phyloP scores from a whole-genome alignment of 1,284 basidiomycete genomes.

The Mrakiaceae sp. region DNA sequence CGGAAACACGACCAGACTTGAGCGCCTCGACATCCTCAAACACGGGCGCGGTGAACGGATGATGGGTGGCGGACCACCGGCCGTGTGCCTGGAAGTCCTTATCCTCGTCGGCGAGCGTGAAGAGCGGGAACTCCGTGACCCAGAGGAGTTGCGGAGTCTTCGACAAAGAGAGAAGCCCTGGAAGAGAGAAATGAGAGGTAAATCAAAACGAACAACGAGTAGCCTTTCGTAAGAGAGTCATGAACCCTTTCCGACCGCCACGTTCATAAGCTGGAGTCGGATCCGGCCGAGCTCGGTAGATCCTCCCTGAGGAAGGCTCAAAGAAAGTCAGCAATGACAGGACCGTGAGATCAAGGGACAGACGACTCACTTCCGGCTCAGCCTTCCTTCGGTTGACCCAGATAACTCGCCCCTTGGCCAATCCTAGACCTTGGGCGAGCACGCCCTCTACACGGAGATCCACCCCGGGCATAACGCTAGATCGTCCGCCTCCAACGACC shows the following conservation, averaged over 20 bases:
- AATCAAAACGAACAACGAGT: not conserved
- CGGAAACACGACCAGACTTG: constrained; percentile 52
- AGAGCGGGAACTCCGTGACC: constrained; percentile 92
- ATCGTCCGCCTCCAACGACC: not conserved
- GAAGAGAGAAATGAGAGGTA: not conserved
- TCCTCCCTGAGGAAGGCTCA: constrained; percentile 48
- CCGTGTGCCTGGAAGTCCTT: constrained; percentile 74
- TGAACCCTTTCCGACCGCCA: constrained; percentile 53
- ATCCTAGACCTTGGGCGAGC: not conserved
- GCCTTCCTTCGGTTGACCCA: constrained; percentile 43
- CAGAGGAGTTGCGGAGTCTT: constrained; percentile 68
- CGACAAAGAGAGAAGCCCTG: not conserved
- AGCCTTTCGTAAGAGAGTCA: constrained; percentile 16
- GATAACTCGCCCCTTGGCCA: constrained; percentile 39
- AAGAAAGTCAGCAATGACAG: not conserved
- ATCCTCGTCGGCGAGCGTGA: constrained; percentile 76
- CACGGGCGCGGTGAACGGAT: constrained; percentile 95
- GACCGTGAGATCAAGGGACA: too few species aligned
- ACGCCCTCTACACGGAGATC: not conserved
- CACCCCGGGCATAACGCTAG: not conserved
- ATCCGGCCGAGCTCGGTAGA: constrained; percentile 69
- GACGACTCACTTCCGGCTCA: constrained; percentile 37
- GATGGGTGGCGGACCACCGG: constrained; percentile 81
- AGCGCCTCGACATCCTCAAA: constrained; percentile 67
- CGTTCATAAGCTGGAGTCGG: constrained; percentile 52